phyloP scores from a whole-genome alignment of 495 filamentous ascomycete genomes.

The Annulohypoxylon nitens region DNA sequence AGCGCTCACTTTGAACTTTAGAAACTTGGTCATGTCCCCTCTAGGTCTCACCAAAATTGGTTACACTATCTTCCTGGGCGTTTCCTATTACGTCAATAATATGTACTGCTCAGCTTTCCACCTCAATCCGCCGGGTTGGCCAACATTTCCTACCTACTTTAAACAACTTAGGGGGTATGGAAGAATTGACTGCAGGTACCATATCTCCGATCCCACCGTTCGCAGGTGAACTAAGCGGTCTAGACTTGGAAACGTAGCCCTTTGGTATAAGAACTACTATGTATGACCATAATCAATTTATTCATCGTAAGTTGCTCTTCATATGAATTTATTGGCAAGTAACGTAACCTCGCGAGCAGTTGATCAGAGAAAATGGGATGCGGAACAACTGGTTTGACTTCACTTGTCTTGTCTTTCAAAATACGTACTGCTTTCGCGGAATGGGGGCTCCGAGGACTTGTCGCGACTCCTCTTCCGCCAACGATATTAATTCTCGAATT shows the following conservation, averaged over 20 bases:
- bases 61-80: slow-evolving; percentile 23
- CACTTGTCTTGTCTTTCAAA: neutral
- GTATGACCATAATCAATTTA: slow-evolving; percentile 21
- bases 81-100: slow-evolving; percentile 34
- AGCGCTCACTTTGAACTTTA: slow-evolving; percentile 21
- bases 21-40: neutral
- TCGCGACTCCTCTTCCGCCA: slow-evolving; percentile 26
- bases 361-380: slow-evolving; percentile 8
- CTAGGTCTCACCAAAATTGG: slow-evolving; percentile 28
- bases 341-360: neutral
- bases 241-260: slow-evolving; percentile 24
- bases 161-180: slow-evolving; percentile 29
- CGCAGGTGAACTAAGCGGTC: slow-evolving; percentile 32
- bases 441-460: slow-evolving; percentile 26
- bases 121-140: slow-evolving; percentile 30
- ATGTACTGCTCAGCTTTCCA: slow-evolving; percentile 22
- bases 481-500: slow-evolving; percentile 5
- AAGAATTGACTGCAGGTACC: slow-evolving; percentile 37
- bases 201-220: slow-evolving; percentile 42
- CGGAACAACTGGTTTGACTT: slow-evolving; percentile 2
- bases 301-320: slow-evolving; percentile 2
- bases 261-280: slow-evolving; percentile 8
- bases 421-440: slow-evolving; percentile 25
- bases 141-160: slow-evolving; percentile 15
- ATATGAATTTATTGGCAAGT: slow-evolving; percentile 20